Percentiles rank a stretch among this genome's conserved stretches.
These are phyloP conservation scores for Vigna angularis DNA, from an alignment of 306 rosid species.

Conservation along the genomic window DNA sequence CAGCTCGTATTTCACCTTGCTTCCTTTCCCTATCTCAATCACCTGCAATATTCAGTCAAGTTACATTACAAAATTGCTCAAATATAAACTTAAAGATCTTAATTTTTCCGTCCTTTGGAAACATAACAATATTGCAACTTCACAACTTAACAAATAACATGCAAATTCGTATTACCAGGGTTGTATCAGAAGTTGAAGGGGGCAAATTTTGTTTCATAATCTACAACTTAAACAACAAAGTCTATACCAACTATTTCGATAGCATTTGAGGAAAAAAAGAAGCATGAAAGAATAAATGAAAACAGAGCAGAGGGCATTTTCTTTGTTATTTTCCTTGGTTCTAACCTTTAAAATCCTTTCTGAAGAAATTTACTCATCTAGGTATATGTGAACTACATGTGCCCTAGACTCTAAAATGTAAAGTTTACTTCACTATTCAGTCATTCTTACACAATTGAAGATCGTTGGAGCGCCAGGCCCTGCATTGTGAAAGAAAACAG, in stretches of 20 bases:
- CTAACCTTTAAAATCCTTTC: not conserved
- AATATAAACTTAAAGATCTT: not conserved
- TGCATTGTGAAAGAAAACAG: conserved; percentile 47
- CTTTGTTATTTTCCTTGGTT: conserved; percentile 9
- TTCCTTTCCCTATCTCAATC: conserved; percentile 84
- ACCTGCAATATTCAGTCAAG: conserved; percentile 63
- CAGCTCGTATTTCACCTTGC: conserved; percentile 94
- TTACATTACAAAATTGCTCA: conserved; percentile 23
- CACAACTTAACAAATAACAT: not conserved
- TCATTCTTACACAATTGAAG: conserved; percentile 86
- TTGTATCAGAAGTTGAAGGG: not conserved
- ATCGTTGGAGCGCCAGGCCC: conserved; percentile 92
- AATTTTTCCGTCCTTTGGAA: not conserved
- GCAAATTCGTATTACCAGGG: not conserved
- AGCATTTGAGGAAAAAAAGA: not conserved
- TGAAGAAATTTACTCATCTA: not conserved
- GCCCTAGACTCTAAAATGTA: not conserved
- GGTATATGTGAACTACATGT: not conserved
- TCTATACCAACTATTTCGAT: not conserved
- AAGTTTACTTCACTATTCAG: conserved; percentile 5
- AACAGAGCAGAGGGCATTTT: not conserved
- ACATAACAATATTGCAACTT: not conserved
- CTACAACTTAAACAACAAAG: not conserved
- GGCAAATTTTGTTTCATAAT: not conserved
- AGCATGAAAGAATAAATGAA: not conserved